Percentiles rank a stretch among this genome's conserved stretches.
Conservation (phyloP, 2,329 filamentous ascomycete genomes). For the Thermothelomyces thermophilus region DNA sequence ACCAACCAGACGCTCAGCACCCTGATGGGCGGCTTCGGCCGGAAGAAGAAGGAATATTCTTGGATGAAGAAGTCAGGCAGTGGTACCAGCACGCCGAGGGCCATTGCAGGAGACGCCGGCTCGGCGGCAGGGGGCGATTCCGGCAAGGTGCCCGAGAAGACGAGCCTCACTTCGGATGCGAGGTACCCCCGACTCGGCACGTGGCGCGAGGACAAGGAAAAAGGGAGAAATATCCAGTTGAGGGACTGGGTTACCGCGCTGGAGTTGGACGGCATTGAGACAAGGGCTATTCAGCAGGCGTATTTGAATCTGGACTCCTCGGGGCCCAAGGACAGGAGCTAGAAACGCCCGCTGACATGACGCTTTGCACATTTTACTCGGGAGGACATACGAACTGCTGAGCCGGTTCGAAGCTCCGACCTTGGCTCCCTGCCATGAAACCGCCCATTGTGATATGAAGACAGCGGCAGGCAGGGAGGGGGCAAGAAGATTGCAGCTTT, state of each 20-base stretch:
- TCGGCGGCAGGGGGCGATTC: slow-evolving; percentile 22
- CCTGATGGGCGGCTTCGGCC: slow-evolving; percentile 58
- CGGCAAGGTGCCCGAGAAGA: slow-evolving; percentile 29
- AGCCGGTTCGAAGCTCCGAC: not conserved
- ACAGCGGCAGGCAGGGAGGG: too few species aligned
- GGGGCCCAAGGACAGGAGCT: slow-evolving; percentile 11
- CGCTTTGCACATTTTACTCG: not conserved
- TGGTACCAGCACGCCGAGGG: slow-evolving; percentile 46
- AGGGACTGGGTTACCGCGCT: slow-evolving; percentile 75
- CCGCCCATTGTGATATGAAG: too few species aligned
- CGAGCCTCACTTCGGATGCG: slow-evolving; percentile 49
- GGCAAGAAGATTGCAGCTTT: too few species aligned
- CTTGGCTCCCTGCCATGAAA: not conserved
- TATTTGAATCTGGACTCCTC: slow-evolving; percentile 44
- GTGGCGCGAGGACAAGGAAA: slow-evolving; percentile 71
- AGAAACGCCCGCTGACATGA: not conserved
- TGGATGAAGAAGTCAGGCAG: slow-evolving; percentile 62
- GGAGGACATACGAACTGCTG: not conserved
- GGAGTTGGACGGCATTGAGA: slow-evolving; percentile 68
- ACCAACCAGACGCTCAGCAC: slow-evolving; percentile 79
- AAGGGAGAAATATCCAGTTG: slow-evolving; percentile 73
- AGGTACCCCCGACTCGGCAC: slow-evolving; percentile 58
- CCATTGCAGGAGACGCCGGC: slow-evolving; percentile 29
- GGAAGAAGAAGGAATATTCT: slow-evolving; percentile 63
- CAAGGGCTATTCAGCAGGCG: slow-evolving; percentile 53